Conservation (phyloP, 1,284 basidiomycete species). For the Inonotus hispidus region DNA sequence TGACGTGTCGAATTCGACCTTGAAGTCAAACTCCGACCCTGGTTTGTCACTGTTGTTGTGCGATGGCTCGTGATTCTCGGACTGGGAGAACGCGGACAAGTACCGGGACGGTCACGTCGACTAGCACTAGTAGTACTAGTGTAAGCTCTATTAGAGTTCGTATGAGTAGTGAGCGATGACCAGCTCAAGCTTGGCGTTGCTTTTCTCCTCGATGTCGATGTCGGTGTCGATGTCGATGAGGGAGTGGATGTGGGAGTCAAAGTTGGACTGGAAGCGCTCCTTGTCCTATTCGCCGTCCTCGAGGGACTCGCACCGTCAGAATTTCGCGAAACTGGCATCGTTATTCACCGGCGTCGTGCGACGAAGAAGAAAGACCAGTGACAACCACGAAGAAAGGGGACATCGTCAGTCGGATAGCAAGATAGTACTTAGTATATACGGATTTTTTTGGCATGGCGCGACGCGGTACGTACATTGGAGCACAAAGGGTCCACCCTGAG, state of each 20-base stretch:
- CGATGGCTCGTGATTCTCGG: background rate
- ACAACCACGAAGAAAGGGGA: too few species aligned
- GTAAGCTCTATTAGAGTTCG: background rate
- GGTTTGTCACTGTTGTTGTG: background rate
- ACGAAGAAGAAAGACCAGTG: too few species aligned
- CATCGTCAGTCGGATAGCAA: too few species aligned
- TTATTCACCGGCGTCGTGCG: too few species aligned
- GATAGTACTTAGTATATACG: too few species aligned
- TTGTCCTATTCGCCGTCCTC: background rate
- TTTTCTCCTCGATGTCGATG: background rate
- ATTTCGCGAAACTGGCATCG: too few species aligned
- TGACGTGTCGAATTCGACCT: background rate
- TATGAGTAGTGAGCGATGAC: background rate
- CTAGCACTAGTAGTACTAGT: too few species aligned
- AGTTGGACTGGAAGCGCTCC: background rate
- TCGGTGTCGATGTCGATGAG: background rate
- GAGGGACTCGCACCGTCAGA: background rate
- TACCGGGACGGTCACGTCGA: too few species aligned
- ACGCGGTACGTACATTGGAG: too few species aligned
- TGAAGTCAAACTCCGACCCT: background rate
- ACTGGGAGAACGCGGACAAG: background rate
- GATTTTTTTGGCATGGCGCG: too few species aligned
- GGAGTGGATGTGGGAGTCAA: constrained; percentile 6
- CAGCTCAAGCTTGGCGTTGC: too few species aligned
- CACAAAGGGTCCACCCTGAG: too few species aligned